Evolutionary conservation across 305 asterid species (phyloP), one percentile per base, ranked within the genome.

Genomic region (Ajuga reptans): DNA sequence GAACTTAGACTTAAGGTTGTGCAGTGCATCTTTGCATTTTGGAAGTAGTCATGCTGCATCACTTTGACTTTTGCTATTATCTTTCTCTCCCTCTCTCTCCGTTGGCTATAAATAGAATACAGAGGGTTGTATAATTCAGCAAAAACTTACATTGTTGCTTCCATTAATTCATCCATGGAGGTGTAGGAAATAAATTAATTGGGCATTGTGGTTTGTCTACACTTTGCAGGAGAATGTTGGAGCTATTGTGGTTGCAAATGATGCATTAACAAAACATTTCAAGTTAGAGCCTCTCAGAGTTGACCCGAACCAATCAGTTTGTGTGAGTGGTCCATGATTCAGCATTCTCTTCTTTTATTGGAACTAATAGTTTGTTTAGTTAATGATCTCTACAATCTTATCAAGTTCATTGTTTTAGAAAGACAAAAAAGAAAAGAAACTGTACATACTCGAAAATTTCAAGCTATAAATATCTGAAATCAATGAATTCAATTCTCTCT

Each of bases 211-310:
- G 59, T 62, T 79, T 60, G 56, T 81, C 50, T 18, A 12, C 42
- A 47, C 52, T 68, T 78, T 75, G 72, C 84, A 84, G 86, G 89
- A 83, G 66, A 60, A 77, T 61, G 79, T 66, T 54, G 83, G 84
- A 68, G 75, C 86, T 31, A 47, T 76, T 39, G 63, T 75, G 78
- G 10, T 78, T 56, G 34, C 83, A 15, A 81, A 61, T 17, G 84
- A 75, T 68, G 73, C 77, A 46, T 52, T 57, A 64, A 12, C 68
- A 64, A 85, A 85, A 81, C 84, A 79, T 58, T 71, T 72, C 81
- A 85, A 81, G 86, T 69, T 76, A 71, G 88, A 79, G 21, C 75
- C 82, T 24, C 80, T 62, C 43, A 72, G 77, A 72, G 81, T 76
- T 59, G 82, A 83, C 69, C 82, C 53, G 69, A 82, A 57, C 68